These are phyloP conservation scores for Solanum chmielewskii DNA, from an alignment of 257 asterid species.

Conservation along the genomic window DNA sequence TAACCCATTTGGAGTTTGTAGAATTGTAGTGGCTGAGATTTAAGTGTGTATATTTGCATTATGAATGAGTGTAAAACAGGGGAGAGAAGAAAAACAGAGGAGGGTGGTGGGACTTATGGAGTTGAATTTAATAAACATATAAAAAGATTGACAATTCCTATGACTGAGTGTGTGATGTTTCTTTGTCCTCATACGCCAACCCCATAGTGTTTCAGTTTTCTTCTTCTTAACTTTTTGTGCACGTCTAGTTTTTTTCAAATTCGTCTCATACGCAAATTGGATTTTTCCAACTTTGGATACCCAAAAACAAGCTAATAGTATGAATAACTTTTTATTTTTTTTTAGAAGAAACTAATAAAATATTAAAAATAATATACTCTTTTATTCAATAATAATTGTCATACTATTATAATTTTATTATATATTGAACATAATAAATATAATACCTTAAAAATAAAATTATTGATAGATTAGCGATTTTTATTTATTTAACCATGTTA, in stretches of 20 bases:
- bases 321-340: not conserved
- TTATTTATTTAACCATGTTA: too few species aligned
- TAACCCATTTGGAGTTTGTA: not conserved
- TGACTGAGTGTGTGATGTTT: not conserved
- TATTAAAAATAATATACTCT: too few species aligned
- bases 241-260: not conserved
- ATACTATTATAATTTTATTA: too few species aligned
- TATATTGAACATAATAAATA: too few species aligned
- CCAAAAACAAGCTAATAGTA: not conserved
- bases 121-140: not conserved
- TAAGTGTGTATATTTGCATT: not conserved
- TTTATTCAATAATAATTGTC: too few species aligned
- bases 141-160: not conserved
- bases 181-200: not conserved
- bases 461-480: rapidly evolving
- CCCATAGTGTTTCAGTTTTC: not conserved
- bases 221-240: not conserved
- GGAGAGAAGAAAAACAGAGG: not conserved
- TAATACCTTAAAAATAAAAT: too few species aligned
- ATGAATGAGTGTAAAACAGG: not conserved
- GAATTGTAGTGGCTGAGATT: not conserved
- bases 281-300: not conserved
- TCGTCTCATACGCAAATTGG: not conserved
- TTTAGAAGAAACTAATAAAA: not conserved
- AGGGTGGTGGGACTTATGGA: not conserved